Evolutionary conservation across 495 filamentous ascomycete genomes (phyloP).

Genomic region (Immersiella caudata): DNA sequence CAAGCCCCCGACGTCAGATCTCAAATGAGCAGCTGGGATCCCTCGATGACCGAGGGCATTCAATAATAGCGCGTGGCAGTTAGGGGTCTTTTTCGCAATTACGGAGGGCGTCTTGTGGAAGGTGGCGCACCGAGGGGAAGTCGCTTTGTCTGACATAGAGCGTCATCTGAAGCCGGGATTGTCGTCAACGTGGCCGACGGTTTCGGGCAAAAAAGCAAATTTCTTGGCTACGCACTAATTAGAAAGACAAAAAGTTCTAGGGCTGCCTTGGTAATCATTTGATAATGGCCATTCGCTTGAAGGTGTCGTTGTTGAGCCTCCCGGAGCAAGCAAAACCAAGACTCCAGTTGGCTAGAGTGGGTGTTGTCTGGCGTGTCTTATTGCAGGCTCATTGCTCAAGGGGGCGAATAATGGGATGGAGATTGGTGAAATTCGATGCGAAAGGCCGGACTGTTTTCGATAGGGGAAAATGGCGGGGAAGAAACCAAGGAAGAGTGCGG

Average conservation of each 20-base stretch:
- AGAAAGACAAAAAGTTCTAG: not conserved
- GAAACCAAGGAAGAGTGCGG: not conserved
- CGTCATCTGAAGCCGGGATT: not conserved
- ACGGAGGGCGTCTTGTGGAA: not conserved
- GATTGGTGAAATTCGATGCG: conserved; percentile 15
- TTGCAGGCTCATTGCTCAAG: no score
- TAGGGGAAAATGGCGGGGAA: conserved; percentile 6
- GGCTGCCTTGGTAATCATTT: no score
- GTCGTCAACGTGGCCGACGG: not conserved
- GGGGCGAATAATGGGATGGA: conserved; percentile 1
- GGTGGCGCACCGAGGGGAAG: not conserved
- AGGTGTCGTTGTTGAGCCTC: not conserved
- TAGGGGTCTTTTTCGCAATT: not conserved
- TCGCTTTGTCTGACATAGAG: not conserved
- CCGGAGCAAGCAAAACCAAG: not conserved
- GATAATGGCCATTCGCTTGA: not conserved
- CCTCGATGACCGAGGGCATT: not conserved
- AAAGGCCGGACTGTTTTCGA: conserved; percentile 10
- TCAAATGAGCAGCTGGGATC: not conserved
- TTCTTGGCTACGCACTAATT: not conserved
- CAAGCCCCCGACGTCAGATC: not conserved
- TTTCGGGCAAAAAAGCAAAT: not conserved
- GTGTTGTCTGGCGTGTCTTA: no score
- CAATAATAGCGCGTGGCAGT: not conserved
- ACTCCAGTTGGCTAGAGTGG: no score